Percentiles rank a stretch among this genome's conserved stretches.
These are phyloP conservation scores for Grigorovia humatica DNA, from an alignment of 805 yeast species.

Conservation along the genomic window DNA sequence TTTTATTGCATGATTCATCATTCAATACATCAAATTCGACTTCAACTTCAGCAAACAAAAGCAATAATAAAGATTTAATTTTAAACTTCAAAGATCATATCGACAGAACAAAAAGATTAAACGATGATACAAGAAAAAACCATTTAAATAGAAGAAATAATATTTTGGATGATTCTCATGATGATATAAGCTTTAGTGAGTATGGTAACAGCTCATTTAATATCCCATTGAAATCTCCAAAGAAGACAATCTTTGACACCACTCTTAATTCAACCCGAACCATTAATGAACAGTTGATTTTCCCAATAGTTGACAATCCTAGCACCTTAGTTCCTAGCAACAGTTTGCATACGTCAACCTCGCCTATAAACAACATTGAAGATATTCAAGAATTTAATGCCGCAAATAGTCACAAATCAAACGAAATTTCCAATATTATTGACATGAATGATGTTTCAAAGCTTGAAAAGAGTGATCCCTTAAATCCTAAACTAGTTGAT, in stretches of 20 bases:
- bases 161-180: constrained; percentile 24
- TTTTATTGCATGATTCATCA: background rate
- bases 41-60: background rate
- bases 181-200: constrained; percentile 24
- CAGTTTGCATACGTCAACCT: background rate
- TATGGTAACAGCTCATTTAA: constrained; percentile 23
- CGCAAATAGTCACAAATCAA: too few relatives aligned
- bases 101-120: constrained; percentile 7
- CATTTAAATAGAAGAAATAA: constrained; percentile 17
- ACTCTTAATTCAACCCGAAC: background rate
- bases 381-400: too few relatives aligned
- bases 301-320: background rate
- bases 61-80: constrained; percentile 9
- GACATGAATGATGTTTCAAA: too few relatives aligned
- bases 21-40: background rate
- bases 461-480: too few relatives aligned
- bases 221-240: constrained; percentile 9
- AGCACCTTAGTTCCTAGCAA: background rate
- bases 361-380: background rate
- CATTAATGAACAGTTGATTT: background rate
- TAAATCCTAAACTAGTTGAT: too few relatives aligned
- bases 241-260: background rate
- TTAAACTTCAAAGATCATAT: constrained; percentile 18
- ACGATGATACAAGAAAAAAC: background rate
- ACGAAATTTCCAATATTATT: too few relatives aligned